Conservation (phyloP, 1,284 basidiomycete species). For the Microbotryum violaceum region DNA sequence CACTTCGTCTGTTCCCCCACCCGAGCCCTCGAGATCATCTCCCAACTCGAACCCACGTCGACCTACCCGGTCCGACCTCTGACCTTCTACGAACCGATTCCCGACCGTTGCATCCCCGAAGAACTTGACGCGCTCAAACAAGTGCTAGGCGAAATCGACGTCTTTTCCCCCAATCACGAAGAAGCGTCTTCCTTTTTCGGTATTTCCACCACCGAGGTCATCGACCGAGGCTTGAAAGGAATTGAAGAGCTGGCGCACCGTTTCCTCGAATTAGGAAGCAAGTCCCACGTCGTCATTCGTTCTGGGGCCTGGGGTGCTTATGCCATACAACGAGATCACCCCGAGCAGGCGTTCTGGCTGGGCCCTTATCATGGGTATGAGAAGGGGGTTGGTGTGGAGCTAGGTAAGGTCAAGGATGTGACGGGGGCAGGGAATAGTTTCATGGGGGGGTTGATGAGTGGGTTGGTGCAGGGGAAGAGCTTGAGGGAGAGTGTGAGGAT, state of each 20-base stretch:
- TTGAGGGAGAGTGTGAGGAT: conserved; percentile 44
- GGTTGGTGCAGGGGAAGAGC: conserved; percentile 18
- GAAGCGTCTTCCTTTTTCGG: conserved; percentile 44
- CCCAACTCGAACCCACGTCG: conserved; percentile 29
- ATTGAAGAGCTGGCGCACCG: conserved; percentile 28
- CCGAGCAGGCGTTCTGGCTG: conserved; percentile 55
- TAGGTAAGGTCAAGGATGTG: conserved; percentile 62
- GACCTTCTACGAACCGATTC: conserved; percentile 33
- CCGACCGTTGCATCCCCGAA: conserved; percentile 63
- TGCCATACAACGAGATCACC: conserved; percentile 45
- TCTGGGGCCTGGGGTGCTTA: conserved; percentile 70
- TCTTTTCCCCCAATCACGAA: conserved; percentile 45
- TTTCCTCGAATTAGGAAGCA: conserved; percentile 42
- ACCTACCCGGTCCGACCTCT: conserved; percentile 43
- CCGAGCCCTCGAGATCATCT: conserved; percentile 59
- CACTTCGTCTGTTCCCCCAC: conserved; percentile 81
- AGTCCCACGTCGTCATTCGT: conserved; percentile 56
- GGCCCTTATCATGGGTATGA: conserved; percentile 60
- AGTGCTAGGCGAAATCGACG: conserved; percentile 53
- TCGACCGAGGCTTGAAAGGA: conserved; percentile 5
- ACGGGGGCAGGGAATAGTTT: conserved; percentile 86
- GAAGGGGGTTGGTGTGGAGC: conserved; percentile 37
- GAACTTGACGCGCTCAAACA: conserved; percentile 61
- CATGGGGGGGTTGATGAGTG: conserved; percentile 43
- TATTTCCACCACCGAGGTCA: conserved; percentile 7